Base-by-base conservation (phyloP, 805 yeast species). In the Kockiozyma suomiensis region DNA sequence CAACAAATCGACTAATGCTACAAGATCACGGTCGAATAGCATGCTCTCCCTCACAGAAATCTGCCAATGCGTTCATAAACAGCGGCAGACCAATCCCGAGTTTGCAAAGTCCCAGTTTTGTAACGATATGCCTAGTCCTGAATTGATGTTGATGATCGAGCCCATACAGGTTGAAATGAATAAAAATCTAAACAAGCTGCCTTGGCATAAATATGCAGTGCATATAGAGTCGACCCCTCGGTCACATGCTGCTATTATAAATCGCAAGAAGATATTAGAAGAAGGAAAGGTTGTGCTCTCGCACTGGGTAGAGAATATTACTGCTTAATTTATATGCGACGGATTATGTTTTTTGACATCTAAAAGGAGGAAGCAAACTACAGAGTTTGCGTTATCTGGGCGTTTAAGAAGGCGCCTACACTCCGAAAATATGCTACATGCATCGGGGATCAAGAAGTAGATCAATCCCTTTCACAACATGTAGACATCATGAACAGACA, bases 231-330 rank as follows among this genome's bases (percentile, higher is more conserved):
- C 86, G 17, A 77, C 64, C n/a, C 33, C 87, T 69, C 90, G 91
- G 72, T 85, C 97, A 0, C 98, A 92, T 70, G 96, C 88, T 60
- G 88, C 88, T 3, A 88, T 93, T 54, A 88, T 90, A 17, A 90
- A 93, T 17, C 79, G 98, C 64, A 78, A 85, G 8, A 52, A 50
- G 1, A n/a, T 23, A 35, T 15, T 15, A 4, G 47, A 33, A 19
- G 65, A 61, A 21, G 65, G 65, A 15, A 28, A 35, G 10, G 32
- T 41, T 15, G 60, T 54, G 8, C 26, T 58, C 2, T 13, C 30
- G 25, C 65, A 61, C 30, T 61, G 58, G 56, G 46, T 38, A 5
- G 56, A 61, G 46, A 32, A 48, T 12, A 15, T 60, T 10, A 61
- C 37, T 28, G 32, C 37, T 42, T 60, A n/a, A n/a, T n/a, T n/a